Base-by-base conservation (phyloP, 345 rosid genomes). In the Linum lewisii region DNA sequence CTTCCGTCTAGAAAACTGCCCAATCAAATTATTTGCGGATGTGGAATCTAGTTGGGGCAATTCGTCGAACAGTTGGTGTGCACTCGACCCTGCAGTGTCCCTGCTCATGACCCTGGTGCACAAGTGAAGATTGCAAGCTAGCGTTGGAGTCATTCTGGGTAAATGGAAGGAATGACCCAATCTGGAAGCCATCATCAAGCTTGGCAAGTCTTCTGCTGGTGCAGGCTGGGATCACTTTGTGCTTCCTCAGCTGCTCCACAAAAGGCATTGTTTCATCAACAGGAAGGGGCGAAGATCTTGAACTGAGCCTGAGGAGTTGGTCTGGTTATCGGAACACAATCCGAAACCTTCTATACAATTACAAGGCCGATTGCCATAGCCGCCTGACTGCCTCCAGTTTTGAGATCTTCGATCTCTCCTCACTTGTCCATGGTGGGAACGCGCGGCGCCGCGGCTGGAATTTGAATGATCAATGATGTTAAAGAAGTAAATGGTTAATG, bases 11-110 rank as follows among this genome's bases (percentile, higher is more conserved):
- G 77, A 74, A 59, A 76, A 71, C 63, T 64, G 73, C 14, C 93
- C 81, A 58, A 87, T 81, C 52, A 72, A 24, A 15, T 75, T 66
- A n/a, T 90, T 78, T 6, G 76, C 87, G 2, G 88, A 77, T 6
- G 83, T 66, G n/a, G 79, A 87, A 72, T 79, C 62, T 64, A 69
- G 45, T 3, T 78, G 59, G 4, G 84, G 68, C 68, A 78, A 67
- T 81, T 79, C 82, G 64, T 82, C 90, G 67, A 90, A 73, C 82
- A 72, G 18, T 5, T 64, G 13, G 24, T 54, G n/a, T 2, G 37
- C 69, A 60, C 22, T 49, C 13, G 16, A 13, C 21, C 1, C 14
- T 7, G n/a, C 15, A 21, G 25, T 21, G 16, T 21, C 21, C 6
- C 21, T 6, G 20, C 14, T 38, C 23, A 29, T n/a, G 32, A 22